Evolutionary conservation across 2,329 filamentous ascomycete genomes (phyloP), one percentile per base, ranked within the genome.

Genomic region (Monilinia laxa): DNA sequence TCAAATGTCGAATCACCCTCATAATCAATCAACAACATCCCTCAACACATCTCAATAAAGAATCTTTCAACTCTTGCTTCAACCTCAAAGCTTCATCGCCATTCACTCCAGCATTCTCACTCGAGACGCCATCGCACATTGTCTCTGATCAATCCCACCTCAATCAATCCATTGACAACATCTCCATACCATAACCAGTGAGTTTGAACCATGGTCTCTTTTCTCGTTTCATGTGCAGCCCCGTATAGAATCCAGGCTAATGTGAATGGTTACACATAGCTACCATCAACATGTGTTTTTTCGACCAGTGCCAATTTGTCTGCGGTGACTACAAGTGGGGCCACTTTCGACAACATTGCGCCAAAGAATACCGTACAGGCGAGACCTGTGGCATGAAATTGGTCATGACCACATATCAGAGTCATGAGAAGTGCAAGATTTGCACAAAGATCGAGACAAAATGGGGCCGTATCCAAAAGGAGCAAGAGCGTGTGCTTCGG

Each of bases 241-340:
- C 54, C 47, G 25, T 57, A 59, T 11, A 60, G 63, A 59, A 23
- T 57, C 64, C 47, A 59, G 58, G 68, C 70, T 74, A 64, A 74
- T 68, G 45, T 23, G 56, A 66, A 58, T 56, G 66, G 62, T 57
- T 51, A 64, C 55, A 65, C 62, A 38, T 57, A 71, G 58, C 38
- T 57, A 58, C 70, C 60, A 75, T 74, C 80, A 83, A 77, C 73
- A 97, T 98, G 94, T 97, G 94, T 82, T 97, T 95, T 84, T 98
- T 93, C 83, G 93, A 97, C 76, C 90, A 94, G 80, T 92, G 90
- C 78, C 85, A 87, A 73, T 97, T 91, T 85, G 79, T 79, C 67
- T 98, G 94, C 81, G 90, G 91, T 76, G 94, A 92, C 84, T 97
- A 90, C 89, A 92, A 93, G 79, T 98, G 93, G 93, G 91, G 92